Evolutionary conservation across 495 filamentous ascomycete genomes (phyloP).

Genomic region (Hyaloscypha hepaticicola): DNA sequence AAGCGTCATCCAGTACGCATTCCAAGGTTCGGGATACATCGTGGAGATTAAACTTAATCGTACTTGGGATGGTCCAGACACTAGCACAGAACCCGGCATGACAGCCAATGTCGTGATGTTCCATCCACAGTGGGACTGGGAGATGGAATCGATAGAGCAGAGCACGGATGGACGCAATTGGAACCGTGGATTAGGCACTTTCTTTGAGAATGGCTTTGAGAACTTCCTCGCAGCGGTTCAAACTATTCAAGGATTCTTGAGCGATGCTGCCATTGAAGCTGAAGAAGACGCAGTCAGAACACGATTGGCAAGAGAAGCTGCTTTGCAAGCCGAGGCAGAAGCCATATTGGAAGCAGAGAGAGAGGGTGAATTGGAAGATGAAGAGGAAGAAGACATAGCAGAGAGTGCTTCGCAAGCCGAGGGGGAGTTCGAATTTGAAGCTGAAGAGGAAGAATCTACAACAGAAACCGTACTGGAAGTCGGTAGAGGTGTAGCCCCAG

Average conservation of each 20-base stretch:
- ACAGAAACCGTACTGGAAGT: too few relatives aligned
- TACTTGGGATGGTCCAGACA: slow-evolving; percentile 40
- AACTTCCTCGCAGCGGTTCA: slow-evolving; percentile 33
- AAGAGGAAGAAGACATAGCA: background rate
- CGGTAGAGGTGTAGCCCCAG: too few relatives aligned
- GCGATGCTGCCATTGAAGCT: background rate
- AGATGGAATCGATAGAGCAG: slow-evolving; percentile 31
- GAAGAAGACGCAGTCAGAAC: slow-evolving; percentile 19
- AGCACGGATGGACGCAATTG: slow-evolving; percentile 37
- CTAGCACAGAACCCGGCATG: slow-evolving; percentile 16
- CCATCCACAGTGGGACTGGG: slow-evolving; percentile 45
- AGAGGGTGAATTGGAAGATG: too few relatives aligned
- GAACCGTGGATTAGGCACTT: slow-evolving; percentile 40
- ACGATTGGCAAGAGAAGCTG: background rate
- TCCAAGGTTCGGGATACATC: slow-evolving; percentile 49
- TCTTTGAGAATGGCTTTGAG: slow-evolving; percentile 41
- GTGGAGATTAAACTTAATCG: slow-evolving; percentile 58
- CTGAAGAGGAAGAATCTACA: too few relatives aligned
- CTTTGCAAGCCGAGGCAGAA: background rate
- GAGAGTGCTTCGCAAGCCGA: too few relatives aligned
- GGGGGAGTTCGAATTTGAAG: too few relatives aligned
- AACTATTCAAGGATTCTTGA: slow-evolving; percentile 29
- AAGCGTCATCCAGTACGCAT: slow-evolving; percentile 46
- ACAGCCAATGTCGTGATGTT: slow-evolving; percentile 51
- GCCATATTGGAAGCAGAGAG: too few relatives aligned